These are phyloP conservation scores for Gaeumannomyces tritici DNA, from an alignment of 2,329 filamentous ascomycete species.

Conservation along the genomic window DNA sequence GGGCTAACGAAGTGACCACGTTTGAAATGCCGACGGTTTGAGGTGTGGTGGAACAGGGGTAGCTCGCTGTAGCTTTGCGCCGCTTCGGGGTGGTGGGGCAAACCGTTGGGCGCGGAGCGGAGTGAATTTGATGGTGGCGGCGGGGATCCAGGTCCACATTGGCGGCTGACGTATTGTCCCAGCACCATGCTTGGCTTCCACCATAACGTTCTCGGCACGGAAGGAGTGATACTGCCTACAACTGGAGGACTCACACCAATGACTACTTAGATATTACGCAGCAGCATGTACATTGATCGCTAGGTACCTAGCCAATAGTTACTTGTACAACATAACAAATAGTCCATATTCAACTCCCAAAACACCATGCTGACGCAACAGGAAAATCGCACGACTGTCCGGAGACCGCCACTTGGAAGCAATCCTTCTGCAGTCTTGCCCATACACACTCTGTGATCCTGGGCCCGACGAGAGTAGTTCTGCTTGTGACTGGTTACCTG, in stretches of 20 bases:
- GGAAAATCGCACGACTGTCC: not conserved
- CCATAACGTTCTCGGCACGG: not conserved
- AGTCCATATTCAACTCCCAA: not conserved
- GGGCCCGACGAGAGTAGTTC: too few species aligned
- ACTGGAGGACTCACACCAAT: not conserved
- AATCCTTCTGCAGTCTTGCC: not conserved
- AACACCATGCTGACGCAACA: not conserved
- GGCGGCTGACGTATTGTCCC: not conserved
- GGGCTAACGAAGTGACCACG: not conserved
- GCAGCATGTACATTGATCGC: not conserved
- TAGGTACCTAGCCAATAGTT: too few species aligned
- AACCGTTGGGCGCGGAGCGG: not conserved
- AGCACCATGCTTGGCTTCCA: not conserved
- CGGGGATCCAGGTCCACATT: not conserved
- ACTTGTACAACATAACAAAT: not conserved
- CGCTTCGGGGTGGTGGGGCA: not conserved
- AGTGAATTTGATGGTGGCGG: not conserved
- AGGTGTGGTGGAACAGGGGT: not conserved
- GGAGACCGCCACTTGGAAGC: not conserved
- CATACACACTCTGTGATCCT: not conserved
- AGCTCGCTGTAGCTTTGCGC: not conserved
- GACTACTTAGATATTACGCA: too few species aligned
- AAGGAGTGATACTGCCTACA: too few species aligned
- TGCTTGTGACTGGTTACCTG: slow-evolving; percentile 16
- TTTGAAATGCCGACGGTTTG: not conserved